Conservation (phyloP, 2,329 filamentous ascomycete species). For the Neophaeococcomyces mojaviensis region DNA sequence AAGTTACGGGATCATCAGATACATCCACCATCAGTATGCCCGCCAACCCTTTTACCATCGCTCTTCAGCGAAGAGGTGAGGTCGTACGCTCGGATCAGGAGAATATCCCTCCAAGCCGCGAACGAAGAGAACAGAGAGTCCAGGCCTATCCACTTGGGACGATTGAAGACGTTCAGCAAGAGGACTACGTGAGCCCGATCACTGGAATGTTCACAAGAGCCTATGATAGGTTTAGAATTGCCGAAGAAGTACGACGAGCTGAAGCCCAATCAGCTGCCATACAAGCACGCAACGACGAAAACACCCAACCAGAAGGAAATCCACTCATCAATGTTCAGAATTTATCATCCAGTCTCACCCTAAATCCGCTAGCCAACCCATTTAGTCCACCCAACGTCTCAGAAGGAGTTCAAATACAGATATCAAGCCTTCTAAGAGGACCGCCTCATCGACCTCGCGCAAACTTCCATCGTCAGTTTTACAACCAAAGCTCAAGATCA, state of each 20-base stretch:
- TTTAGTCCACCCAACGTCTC: too few species aligned
- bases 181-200: slow-evolving; percentile 20
- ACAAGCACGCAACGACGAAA: too few species aligned
- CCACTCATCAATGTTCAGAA: too few species aligned
- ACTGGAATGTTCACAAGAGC: slow-evolving; percentile 18
- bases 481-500: not conserved
- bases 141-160: slow-evolving; percentile 19
- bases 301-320: too few species aligned
- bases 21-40: not conserved
- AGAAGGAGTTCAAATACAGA: not conserved
- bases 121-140: not conserved
- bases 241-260: slow-evolving; percentile 12
- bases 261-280: not conserved
- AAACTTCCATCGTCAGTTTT: slow-evolving; percentile 6
- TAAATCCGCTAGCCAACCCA: too few species aligned
- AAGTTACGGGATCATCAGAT: not conserved
- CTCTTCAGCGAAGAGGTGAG: not conserved
- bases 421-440: not conserved
- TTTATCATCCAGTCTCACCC: too few species aligned
- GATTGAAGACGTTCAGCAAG: slow-evolving; percentile 20
- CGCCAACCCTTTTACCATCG: not conserved
- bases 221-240: slow-evolving; percentile 19
- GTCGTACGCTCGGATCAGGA: not conserved
- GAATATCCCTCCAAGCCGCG: not conserved
- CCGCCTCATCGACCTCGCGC: not conserved